Percentiles rank a stretch among this genome's conserved stretches.
phyloP scores from a whole-genome alignment of 1,284 basidiomycete species.

The Schizophyllum commune region DNA sequence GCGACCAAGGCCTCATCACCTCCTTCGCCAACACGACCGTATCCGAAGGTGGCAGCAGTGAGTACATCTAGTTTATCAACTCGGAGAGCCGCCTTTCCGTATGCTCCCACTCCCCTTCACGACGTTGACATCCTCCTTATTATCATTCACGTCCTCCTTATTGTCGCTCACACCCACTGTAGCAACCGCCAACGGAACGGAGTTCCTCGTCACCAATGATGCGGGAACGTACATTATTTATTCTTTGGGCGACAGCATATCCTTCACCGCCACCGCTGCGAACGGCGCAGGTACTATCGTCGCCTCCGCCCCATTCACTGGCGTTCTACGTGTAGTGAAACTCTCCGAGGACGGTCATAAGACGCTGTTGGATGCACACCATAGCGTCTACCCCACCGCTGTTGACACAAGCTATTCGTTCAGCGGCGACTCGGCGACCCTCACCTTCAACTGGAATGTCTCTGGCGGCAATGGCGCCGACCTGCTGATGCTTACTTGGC shows the following conservation, averaged over 20 bases:
- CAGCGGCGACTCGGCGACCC: conserved; percentile 17
- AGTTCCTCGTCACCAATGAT: conserved; percentile 20
- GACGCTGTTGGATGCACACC: conserved; percentile 21
- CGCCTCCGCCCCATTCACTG: conserved; percentile 22
- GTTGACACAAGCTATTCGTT: conserved; percentile 24
- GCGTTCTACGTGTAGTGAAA: conserved; percentile 36
- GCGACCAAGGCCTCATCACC: conserved; percentile 20
- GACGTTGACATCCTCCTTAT: too few relatives aligned
- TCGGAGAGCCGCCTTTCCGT: too few relatives aligned
- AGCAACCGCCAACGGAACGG: conserved; percentile 20
- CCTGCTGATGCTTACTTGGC: conserved; percentile 26
- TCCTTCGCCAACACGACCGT: conserved; percentile 20
- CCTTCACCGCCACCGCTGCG: conserved; percentile 16
- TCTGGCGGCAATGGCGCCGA: conserved; percentile 17
- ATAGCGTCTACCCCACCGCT: conserved; percentile 22
- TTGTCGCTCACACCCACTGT: not conserved
- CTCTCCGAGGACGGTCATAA: conserved; percentile 20
- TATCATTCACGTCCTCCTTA: too few relatives aligned
- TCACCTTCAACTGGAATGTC: conserved; percentile 26
- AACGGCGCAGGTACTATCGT: conserved; percentile 15
- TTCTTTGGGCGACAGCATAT: conserved; percentile 21
- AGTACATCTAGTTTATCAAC: not conserved
- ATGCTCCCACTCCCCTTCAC: too few relatives aligned
- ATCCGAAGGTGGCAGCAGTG: conserved; percentile 13
- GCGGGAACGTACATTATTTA: conserved; percentile 25